Conservation (phyloP, 2,329 filamentous ascomycete genomes). For the Aspergillus sp. region DNA sequence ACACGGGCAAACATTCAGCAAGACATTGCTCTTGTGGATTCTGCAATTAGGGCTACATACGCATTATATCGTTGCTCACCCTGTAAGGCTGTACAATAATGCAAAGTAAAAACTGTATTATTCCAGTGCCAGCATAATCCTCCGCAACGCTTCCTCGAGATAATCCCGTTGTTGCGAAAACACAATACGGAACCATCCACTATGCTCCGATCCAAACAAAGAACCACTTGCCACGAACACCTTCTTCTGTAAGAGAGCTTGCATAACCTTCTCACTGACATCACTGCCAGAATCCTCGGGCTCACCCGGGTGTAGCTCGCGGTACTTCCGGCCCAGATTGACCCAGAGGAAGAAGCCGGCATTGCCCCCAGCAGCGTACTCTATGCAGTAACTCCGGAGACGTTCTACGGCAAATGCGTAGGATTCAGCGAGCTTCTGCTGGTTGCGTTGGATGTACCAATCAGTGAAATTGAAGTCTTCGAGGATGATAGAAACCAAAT, state of each 20-base stretch:
- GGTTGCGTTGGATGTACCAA: slow-evolving; percentile 40
- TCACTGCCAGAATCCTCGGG: slow-evolving; percentile 1
- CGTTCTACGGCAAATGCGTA: slow-evolving; percentile 34
- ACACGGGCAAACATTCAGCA: too few species aligned
- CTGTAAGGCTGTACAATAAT: background rate
- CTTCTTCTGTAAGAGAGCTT: slow-evolving; percentile 28
- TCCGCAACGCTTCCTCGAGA: slow-evolving; percentile 26
- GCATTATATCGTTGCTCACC: background rate
- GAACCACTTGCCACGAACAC: slow-evolving; percentile 31
- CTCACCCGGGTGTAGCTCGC: slow-evolving; percentile 12
- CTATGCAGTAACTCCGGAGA: slow-evolving; percentile 37
- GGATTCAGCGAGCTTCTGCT: slow-evolving; percentile 30
- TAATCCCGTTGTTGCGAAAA: slow-evolving; percentile 27
- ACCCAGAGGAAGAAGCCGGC: slow-evolving; percentile 53
- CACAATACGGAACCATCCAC: slow-evolving; percentile 39
- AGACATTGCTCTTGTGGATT: too few species aligned
- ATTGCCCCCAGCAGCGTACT: slow-evolving; percentile 43
- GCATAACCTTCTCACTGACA: slow-evolving; percentile 22
- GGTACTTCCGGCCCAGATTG: slow-evolving; percentile 36
- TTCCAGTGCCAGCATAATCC: slow-evolving; percentile 17
- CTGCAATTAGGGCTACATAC: background rate
- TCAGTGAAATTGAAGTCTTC: slow-evolving; percentile 40
- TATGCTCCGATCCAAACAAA: slow-evolving; percentile 30
- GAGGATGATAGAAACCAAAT: slow-evolving; percentile 33
- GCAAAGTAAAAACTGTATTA: background rate